Evolutionary conservation across 306 rosid species (phyloP).

Genomic region (Dryas drummondii): DNA sequence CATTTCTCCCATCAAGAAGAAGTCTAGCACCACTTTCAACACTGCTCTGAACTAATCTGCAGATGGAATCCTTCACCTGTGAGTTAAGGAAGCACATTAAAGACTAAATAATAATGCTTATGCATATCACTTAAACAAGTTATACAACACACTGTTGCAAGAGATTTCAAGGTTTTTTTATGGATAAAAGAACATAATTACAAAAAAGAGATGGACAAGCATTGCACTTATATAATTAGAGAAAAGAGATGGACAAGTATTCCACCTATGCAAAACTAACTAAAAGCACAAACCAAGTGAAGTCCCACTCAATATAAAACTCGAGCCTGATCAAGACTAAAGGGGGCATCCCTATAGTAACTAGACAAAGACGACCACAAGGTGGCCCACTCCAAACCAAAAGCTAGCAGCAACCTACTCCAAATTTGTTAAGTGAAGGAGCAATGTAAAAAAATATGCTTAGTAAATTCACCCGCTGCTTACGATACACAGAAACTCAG

Average conservation of each 20-base stretch:
- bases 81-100: conserved; percentile 17
- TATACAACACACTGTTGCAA: conserved; percentile 2
- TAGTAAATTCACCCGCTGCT: neutral
- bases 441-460: neutral
- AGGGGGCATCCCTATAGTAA: neutral
- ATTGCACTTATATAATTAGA: neutral
- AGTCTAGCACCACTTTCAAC: conserved; percentile 65
- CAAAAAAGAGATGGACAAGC: neutral
- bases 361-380: neutral
- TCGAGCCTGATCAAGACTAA: neutral
- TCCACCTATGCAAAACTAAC: neutral
- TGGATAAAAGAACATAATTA: neutral
- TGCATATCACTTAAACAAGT: conserved; percentile 6
- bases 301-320: neutral
- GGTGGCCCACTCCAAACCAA: too few species aligned
- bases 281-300: neutral
- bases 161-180: conserved; percentile 2
- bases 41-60: conserved; percentile 55
- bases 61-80: conserved; percentile 59
- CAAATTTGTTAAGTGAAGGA: neutral
- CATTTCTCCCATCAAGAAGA: conserved; percentile 63
- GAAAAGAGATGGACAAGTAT: neutral
- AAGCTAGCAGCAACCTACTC: neutral
- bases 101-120: neutral
- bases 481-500: conserved; percentile 6